Conservation (phyloP, 2,329 filamentous ascomycete genomes). For the Waltergamsia citrina region DNA sequence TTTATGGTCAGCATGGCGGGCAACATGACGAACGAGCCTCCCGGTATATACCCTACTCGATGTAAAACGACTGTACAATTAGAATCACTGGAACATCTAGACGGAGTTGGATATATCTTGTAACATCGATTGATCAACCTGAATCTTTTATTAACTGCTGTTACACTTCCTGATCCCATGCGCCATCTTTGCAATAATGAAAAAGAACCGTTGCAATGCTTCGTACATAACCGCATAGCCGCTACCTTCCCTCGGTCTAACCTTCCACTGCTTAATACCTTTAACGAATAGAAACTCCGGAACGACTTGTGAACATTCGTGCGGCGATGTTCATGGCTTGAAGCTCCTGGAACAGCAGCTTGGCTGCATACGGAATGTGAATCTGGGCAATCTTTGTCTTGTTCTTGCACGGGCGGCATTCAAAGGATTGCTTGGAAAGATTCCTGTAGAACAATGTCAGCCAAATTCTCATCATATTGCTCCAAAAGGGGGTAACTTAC, state of each 20-base stretch:
- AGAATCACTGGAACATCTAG: no score
- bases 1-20: no score
- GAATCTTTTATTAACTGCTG: no score
- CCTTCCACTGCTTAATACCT: not conserved
- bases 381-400: slow-evolving; percentile 98
- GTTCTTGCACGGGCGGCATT: slow-evolving; percentile 96
- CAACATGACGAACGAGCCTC: no score
- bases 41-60: no score
- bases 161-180: not conserved
- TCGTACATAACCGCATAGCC: no score
- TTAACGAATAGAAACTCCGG: slow-evolving; percentile 62
- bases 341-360: slow-evolving; percentile 96
- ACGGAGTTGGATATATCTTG: not conserved
- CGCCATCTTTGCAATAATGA: not conserved
- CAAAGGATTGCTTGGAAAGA: slow-evolving; percentile 90
- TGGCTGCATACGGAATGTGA: slow-evolving; percentile 95
- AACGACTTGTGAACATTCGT: slow-evolving; percentile 88
- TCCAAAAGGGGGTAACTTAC: slow-evolving; percentile 48
- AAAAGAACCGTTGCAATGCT: slow-evolving; percentile 1
- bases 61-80: no score
- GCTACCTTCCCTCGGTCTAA: not conserved
- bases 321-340: slow-evolving; percentile 98
- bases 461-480: not conserved
- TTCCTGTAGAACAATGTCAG: slow-evolving; percentile 53
- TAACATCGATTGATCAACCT: no score